phyloP scores from a whole-genome alignment of 2,329 filamentous ascomycete species.

The Diaporthe amygdali region DNA sequence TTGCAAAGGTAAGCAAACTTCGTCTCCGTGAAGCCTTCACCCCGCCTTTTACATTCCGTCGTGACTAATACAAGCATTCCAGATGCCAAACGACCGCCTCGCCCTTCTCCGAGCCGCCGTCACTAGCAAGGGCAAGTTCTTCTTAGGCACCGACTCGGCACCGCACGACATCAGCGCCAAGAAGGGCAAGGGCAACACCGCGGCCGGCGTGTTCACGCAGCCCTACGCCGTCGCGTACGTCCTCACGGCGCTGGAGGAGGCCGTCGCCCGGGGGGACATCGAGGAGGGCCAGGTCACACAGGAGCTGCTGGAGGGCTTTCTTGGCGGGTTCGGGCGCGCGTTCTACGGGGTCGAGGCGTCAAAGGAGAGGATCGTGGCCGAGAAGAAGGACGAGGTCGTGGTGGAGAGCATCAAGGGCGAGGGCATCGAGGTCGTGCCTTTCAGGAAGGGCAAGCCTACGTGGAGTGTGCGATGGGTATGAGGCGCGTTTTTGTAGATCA shows the following conservation, averaged over 20 bases:
- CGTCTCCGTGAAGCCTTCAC: not conserved
- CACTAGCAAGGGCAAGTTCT: conserved; percentile 69
- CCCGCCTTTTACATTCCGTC: no score
- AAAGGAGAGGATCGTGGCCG: conserved; percentile 61
- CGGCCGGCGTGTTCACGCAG: conserved; percentile 83
- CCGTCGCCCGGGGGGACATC: conserved; percentile 58
- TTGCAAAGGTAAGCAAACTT: conserved; percentile 51
- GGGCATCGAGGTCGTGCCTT: conserved; percentile 69
- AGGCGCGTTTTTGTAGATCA: not conserved
- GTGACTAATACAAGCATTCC: not conserved
- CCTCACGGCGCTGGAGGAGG: conserved; percentile 67
- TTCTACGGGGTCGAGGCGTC: conserved; percentile 62
- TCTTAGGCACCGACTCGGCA: conserved; percentile 76
- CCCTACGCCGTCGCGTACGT: conserved; percentile 64
- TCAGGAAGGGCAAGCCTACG: conserved; percentile 65
- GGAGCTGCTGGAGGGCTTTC: conserved; percentile 59
- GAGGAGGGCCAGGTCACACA: conserved; percentile 57
- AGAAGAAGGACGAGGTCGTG: conserved; percentile 60
- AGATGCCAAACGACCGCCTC: conserved; percentile 65
- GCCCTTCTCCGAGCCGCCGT: conserved; percentile 71
- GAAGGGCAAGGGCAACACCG: conserved; percentile 60
- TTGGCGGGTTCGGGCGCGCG: conserved; percentile 55
- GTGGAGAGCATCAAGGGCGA: conserved; percentile 58
- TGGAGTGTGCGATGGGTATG: conserved; percentile 49
- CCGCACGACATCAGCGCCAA: conserved; percentile 66